Conservation (phyloP, 1,139 yeast genomes). For the Pichia sp. region DNA sequence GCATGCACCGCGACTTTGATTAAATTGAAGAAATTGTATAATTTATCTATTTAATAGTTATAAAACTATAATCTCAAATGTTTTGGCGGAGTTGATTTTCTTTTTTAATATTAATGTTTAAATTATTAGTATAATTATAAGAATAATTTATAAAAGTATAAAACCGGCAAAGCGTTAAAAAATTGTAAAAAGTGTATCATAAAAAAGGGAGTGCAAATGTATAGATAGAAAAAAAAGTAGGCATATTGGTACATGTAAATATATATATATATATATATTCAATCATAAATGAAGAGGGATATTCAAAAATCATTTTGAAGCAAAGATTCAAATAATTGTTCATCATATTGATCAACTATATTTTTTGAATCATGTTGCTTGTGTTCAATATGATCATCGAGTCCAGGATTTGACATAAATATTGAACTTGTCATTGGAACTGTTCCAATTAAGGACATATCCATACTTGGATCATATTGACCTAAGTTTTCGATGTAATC, state of each 20-base stretch:
- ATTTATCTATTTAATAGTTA: no score
- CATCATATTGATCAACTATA: slow-evolving; percentile 8
- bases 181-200: not conserved
- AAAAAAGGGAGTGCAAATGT: not conserved
- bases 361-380: not conserved
- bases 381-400: not conserved
- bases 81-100: no score
- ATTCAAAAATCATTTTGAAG: slow-evolving; percentile 1
- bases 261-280: not conserved
- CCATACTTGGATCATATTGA: slow-evolving; percentile 3
- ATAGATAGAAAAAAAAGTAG: not conserved
- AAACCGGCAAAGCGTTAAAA: not conserved
- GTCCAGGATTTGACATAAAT: not conserved
- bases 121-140: no score
- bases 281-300: not conserved
- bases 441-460: slow-evolving; percentile 9
- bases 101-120: no score
- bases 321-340: slow-evolving; percentile 8
- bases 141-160: no score
- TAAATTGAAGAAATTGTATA: no score
- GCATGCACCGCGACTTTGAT: no score
- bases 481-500: slow-evolving; percentile 2
- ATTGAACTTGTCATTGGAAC: slow-evolving; percentile 9
- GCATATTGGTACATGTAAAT: not conserved
- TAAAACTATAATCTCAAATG: no score